Conservation (phyloP, 1,139 yeast genomes). For the Tardiomyces depauwii region DNA sequence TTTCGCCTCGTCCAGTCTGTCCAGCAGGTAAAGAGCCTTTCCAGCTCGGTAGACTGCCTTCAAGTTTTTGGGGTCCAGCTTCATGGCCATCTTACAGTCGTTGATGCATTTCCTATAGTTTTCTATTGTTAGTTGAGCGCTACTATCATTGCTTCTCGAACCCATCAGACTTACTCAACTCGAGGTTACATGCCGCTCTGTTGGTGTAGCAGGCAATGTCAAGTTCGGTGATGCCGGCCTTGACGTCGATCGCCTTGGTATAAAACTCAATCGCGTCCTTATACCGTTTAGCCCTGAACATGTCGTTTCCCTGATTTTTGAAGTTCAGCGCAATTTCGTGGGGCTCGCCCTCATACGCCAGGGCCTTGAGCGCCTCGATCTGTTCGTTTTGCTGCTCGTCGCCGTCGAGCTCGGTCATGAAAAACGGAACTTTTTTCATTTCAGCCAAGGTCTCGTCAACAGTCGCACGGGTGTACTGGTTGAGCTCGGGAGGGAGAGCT, state of each 20-base stretch:
- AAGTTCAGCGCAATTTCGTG: conserved; percentile 83
- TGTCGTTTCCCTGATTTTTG: conserved; percentile 87
- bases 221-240: conserved; percentile 35
- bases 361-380: conserved; percentile 79
- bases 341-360: conserved; percentile 95
- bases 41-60: conserved; percentile 86
- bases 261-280: conserved; percentile 69
- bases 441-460: conserved; percentile 72
- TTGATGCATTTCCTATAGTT: conserved; percentile 81
- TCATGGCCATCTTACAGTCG: conserved; percentile 69
- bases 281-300: conserved; percentile 59
- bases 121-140: conserved; percentile 16
- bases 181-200: conserved; percentile 88
- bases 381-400: conserved; percentile 64
- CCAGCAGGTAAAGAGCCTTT: conserved; percentile 62
- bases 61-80: conserved; percentile 52
- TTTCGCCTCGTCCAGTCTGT: conserved; percentile 59
- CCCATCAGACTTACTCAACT: conserved; percentile 23
- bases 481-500: conserved; percentile 69
- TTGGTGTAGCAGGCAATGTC: conserved; percentile 60
- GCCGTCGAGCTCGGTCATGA: conserved; percentile 82
- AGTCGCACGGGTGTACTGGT: conserved; percentile 42
- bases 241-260: conserved; percentile 66
- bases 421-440: conserved; percentile 78
- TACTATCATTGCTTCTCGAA: no score